Base-by-base conservation (phyloP, 202 grass and related monocot species). In the Cymbopogon flexuosus region DNA sequence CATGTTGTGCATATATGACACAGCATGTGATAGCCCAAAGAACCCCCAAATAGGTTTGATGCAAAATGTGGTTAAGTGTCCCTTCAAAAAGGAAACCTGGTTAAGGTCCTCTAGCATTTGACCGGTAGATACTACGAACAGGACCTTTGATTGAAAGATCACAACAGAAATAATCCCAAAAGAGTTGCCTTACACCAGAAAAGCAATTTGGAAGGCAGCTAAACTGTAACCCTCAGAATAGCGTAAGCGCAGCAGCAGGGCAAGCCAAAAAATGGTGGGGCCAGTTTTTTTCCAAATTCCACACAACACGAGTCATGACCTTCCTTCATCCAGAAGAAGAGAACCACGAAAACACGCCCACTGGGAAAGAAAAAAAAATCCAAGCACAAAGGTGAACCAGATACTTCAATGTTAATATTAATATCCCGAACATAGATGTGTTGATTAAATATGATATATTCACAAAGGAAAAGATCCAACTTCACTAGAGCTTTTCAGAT, bases 301-400 rank as follows among this genome's bases (percentile, higher is more conserved):
- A 67, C 19, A 59, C 23, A 5, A 45, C 33, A 79, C 23, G 8
- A 58, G 40, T 54, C 71, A 35, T 16, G 61, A 15, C 85, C 40
- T 91, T 87, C 83, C 89, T 87, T 89, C 84, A 9, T 6, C 73
- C 33, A 13, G 24, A 93, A 93, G 86, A 10, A 79, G 91, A 93
- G 86, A 10, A 79, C 29, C 41, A 79, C 29, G 15, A 54, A 62
- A 64, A 52, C 18, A 74, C 19, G 41, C 9, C 58, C 13, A 7
- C 19, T 73, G 23, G 30, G 12, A 10, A 21, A 5, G 16, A 61
- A 49, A 47, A 36, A 61, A 49, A 47, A 36, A 8, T 13, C 54
- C 22, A 51, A 51, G 56, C 41, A n/a, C 51, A 56, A 42, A 2
- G 14, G 9, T 16, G 15, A 5, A 27, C 45, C 0, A n/a, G 23